A percentile compares a stretch with the other conserved stretches of the same genome.
Evolutionary conservation across 2,329 filamentous ascomycete genomes (phyloP).

Genomic region (Dothideomycetes sp.): DNA sequence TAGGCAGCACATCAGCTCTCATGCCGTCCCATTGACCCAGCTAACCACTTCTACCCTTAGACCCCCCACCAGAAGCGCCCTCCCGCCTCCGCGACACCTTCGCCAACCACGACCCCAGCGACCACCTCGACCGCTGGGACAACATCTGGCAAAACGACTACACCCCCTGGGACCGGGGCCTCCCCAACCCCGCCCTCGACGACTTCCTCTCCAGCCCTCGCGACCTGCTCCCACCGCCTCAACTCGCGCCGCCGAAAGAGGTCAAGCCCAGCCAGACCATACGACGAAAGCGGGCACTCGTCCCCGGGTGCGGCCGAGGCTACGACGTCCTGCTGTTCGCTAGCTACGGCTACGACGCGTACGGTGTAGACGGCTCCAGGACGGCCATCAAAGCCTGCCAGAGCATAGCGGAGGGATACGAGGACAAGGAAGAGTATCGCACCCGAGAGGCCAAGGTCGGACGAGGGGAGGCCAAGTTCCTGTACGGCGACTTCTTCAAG

Average conservation of each 20-base stretch:
- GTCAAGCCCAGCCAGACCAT: slow-evolving; percentile 8
- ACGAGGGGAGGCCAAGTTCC: slow-evolving; percentile 43
- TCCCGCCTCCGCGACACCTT: slow-evolving; percentile 17
- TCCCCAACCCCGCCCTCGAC: slow-evolving; percentile 47
- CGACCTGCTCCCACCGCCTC: slow-evolving; percentile 14
- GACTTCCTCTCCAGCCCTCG: slow-evolving; percentile 34
- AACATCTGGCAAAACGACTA: slow-evolving; percentile 44
- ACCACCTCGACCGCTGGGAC: slow-evolving; percentile 41
- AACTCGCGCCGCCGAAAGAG: slow-evolving; percentile 10
- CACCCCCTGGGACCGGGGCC: slow-evolving; percentile 49
- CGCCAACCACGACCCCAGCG: slow-evolving; percentile 9
- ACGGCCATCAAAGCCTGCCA: slow-evolving; percentile 37
- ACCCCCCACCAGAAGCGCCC: slow-evolving; percentile 13
- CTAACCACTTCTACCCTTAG: too few species aligned
- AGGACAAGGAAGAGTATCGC: slow-evolving; percentile 30
- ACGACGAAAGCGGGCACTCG: slow-evolving; percentile 48
- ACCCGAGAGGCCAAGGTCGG: slow-evolving; percentile 29
- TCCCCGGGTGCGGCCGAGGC: slow-evolving; percentile 73
- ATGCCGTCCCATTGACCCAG: too few species aligned
- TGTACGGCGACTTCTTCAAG: slow-evolving; percentile 57
- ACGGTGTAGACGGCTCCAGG: slow-evolving; percentile 58
- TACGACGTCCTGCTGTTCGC: slow-evolving; percentile 70
- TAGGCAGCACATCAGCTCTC: too few species aligned
- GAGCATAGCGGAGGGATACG: slow-evolving; percentile 28
- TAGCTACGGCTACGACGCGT: slow-evolving; percentile 64